Evolutionary conservation across 192 early-diverging fungal species (phyloP), one percentile per base, ranked within the genome.

Genomic region (Backusella luteola): DNA sequence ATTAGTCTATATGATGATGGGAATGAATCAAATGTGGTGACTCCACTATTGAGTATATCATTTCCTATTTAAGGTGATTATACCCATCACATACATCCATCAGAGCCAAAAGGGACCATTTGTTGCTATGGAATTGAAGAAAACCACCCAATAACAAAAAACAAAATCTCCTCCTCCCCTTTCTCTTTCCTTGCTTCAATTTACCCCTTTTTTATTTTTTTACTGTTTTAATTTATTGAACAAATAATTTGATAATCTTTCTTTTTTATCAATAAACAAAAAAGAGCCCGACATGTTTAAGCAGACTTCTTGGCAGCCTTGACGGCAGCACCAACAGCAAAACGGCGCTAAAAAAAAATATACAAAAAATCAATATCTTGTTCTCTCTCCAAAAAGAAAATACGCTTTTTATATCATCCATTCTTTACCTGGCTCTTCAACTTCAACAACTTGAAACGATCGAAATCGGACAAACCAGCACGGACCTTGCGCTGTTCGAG

Each of bases 401-500:
- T 32, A 32, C 23, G 12, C 2, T 29, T 26, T 26, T 15, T 71
- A 7, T 6, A 23, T 34, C n/a, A 39, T 38, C 59, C 19, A 49
- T 49, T n/a, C 19, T 86, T 81, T 86, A 92, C 91, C 88, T 96
- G 90, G 90, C 94, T 97, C 89, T 92, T 93, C 84, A 97, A 92
- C 86, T 96, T 88, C 90, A 92, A 89, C 67, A 97, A 77, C 96
- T 99, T 97, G 95, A 99, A 99, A n/a, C n/a, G n/a, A n/a, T n/a
- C n/a, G n/a, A n/a, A n/a, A n/a, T n/a, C n/a, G n/a, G n/a, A n/a
- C n/a, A 95, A 85, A 83, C 81, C 81, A 77, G 94, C 89, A 81
- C 96, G 94, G 83, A 83, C 84, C 73, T 87, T 83, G 79, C 97
- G 93, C 76, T 88, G 85, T 72, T 88, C 94, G 81, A 99, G 85